Base-by-base conservation (phyloP, 805 yeast genomes). In the Saturnispora bothae region DNA sequence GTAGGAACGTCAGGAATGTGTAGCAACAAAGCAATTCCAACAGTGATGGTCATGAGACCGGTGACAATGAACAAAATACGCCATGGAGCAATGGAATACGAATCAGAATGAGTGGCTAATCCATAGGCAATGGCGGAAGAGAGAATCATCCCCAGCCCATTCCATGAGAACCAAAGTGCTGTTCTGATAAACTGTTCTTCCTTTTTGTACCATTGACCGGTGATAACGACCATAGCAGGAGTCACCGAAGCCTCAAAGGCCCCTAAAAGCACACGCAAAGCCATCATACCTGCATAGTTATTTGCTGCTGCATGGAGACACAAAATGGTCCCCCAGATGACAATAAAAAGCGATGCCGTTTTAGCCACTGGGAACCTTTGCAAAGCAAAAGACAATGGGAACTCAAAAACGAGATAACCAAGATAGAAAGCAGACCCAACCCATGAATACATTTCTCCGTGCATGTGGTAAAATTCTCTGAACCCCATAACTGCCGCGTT, bases 1-100 rank as follows among this genome's bases (percentile, higher is more conserved):
- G 72, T 51, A 15, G 80, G 79, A 47, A 69, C 69, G 45, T 67
- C 62, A 25, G 80, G 81, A 44, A 69, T 72, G 17, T 62, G 34
- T 39, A 62, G 55, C 36, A 50, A 47, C 6, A 64, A 48, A 6
- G 56, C 27, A 2, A 59, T 28, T 5, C 64, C 50, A 9, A 61
- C 31, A 13, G 64, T 16, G 28, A 72, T 54, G 0, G 81, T 69
- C 30, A 70, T 48, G 5, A 70, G 66, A 36, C 81, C 82, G 38
- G 71, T 60, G 70, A 75, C 61, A 51, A 65, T 67, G 42, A 76
- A 63, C 29, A 51, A 47, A 29, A 75, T 49, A 45, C 66, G 78
- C 78, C 76, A 33, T 39, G 42, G 18, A 56, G 35, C 41, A 33
- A 44, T 28, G 10, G 39, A 17, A 39, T 40, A 31, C 33, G 39